These are phyloP conservation scores for Epichloe sibirici DNA, from an alignment of 2,329 filamentous ascomycete species.

Conservation along the genomic window DNA sequence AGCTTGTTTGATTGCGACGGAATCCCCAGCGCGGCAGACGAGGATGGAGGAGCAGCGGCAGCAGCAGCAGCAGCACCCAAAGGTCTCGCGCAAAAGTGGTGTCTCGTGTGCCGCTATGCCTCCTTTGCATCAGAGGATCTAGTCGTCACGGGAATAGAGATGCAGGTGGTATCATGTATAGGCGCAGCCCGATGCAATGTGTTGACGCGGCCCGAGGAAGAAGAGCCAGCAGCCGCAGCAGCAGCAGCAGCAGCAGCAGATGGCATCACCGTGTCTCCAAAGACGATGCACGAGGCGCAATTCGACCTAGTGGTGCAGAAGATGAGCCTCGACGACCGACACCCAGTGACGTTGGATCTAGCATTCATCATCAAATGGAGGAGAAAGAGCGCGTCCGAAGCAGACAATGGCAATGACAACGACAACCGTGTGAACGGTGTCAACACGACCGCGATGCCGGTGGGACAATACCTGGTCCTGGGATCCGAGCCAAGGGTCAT, in stretches of 20 bases:
- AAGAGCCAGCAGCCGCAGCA: not conserved
- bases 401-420: constrained; percentile 5
- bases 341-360: constrained; percentile 61
- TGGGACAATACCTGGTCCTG: constrained; percentile 70
- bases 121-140: constrained; percentile 69
- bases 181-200: constrained; percentile 49
- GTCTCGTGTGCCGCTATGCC: constrained; percentile 56
- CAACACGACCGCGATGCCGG: constrained; percentile 58
- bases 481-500: constrained; percentile 81
- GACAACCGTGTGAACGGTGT: constrained; percentile 9
- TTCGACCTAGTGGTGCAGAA: constrained; percentile 71
- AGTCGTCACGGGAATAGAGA: constrained; percentile 47
- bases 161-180: constrained; percentile 47
- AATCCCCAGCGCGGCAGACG: constrained; percentile 24
- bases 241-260: constrained; percentile 15
- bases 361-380: constrained; percentile 68
- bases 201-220: constrained; percentile 24
- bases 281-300: constrained; percentile 56
- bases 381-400: constrained; percentile 31
- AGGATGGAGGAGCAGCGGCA: constrained; percentile 7
- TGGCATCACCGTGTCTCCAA: constrained; percentile 44
- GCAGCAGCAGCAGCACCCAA: constrained; percentile 16
- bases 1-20: constrained; percentile 62
- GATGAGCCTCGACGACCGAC: constrained; percentile 66
- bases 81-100: constrained; percentile 74